A percentile compares a stretch with the other conserved stretches of the same genome.
These are phyloP conservation scores for Hypoxylon sp. DNA, from an alignment of 2,329 filamentous ascomycete species.

Conservation along the genomic window DNA sequence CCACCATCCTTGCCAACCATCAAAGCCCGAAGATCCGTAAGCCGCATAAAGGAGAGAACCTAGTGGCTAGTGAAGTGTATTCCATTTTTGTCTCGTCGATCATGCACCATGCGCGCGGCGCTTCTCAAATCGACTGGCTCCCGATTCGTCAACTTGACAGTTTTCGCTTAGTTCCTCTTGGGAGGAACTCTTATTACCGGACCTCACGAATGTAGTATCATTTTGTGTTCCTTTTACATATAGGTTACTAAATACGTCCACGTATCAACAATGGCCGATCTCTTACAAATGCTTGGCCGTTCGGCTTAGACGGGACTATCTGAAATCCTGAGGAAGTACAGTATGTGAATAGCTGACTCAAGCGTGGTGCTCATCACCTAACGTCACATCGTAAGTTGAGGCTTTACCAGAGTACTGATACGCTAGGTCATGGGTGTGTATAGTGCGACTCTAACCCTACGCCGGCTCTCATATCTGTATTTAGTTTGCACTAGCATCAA, in stretches of 20 bases:
- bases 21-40: slow-evolving; percentile 30
- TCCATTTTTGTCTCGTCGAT: slow-evolving; percentile 34
- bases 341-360: slow-evolving; percentile 8
- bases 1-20: slow-evolving; percentile 29
- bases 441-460: slow-evolving; percentile 15
- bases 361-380: slow-evolving; percentile 21
- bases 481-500: slow-evolving; percentile 1
- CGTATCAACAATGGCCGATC: slow-evolving; percentile 6
- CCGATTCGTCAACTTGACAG: slow-evolving; percentile 33
- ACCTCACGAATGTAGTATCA: background rate
- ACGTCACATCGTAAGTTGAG: slow-evolving; percentile 32
- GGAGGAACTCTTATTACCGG: slow-evolving; percentile 10
- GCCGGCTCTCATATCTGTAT: background rate
- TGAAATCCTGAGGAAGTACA: slow-evolving; percentile 4
- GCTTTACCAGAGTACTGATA: slow-evolving; percentile 21
- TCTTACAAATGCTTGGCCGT: slow-evolving; percentile 17
- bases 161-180: slow-evolving; percentile 6
- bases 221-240: slow-evolving; percentile 6
- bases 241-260: background rate
- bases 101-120: slow-evolving; percentile 37
- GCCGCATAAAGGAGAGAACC: slow-evolving; percentile 45
- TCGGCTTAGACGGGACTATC: slow-evolving; percentile 18
- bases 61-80: slow-evolving; percentile 30
- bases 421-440: slow-evolving; percentile 16
- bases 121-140: slow-evolving; percentile 23